phyloP scores from a whole-genome alignment of 2,329 filamentous ascomycete genomes.

The Blastomyces silverae region DNA sequence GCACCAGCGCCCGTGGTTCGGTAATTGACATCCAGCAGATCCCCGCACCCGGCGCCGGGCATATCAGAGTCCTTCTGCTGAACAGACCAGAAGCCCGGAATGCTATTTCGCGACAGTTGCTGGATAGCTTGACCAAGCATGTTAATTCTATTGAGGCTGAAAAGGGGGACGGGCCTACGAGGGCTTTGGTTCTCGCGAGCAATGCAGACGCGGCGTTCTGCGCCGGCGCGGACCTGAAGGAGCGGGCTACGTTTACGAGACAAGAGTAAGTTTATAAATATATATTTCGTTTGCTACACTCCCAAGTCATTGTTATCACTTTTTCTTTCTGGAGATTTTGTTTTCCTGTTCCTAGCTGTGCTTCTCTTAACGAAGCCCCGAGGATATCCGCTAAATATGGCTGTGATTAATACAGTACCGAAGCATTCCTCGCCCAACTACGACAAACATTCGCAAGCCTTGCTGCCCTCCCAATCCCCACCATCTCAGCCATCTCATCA shows the following conservation, averaged over 20 bases:
- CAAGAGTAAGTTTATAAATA: constrained; percentile 60
- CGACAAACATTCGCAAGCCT: constrained; percentile 69
- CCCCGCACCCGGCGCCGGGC: constrained; percentile 69
- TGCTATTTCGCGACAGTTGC: constrained; percentile 74
- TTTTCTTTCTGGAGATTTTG: constrained; percentile 6
- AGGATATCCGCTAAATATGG: constrained; percentile 1
- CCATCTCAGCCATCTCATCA: constrained; percentile 79
- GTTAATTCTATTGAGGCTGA: constrained; percentile 63
- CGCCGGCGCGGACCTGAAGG: constrained; percentile 89
- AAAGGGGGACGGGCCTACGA: constrained; percentile 54
- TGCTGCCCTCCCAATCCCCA: constrained; percentile 72
- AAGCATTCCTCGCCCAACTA: constrained; percentile 68
- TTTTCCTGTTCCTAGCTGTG: not conserved
- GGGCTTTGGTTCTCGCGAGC: constrained; percentile 76
- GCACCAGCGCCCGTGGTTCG: constrained; percentile 31
- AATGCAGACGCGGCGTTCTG: constrained; percentile 85
- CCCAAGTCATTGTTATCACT: not conserved
- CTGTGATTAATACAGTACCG: constrained; percentile 52
- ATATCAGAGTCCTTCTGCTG: constrained; percentile 80
- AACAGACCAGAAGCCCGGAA: constrained; percentile 82
- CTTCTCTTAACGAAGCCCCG: not conserved
- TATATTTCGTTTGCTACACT: not conserved
- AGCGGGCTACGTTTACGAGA: constrained; percentile 66
- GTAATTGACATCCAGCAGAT: constrained; percentile 64
- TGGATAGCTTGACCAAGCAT: constrained; percentile 64